Evolutionary conservation across 2,329 filamentous ascomycete genomes (phyloP), one percentile per base, ranked within the genome.

Genomic region (Ciborinia camelliae): DNA sequence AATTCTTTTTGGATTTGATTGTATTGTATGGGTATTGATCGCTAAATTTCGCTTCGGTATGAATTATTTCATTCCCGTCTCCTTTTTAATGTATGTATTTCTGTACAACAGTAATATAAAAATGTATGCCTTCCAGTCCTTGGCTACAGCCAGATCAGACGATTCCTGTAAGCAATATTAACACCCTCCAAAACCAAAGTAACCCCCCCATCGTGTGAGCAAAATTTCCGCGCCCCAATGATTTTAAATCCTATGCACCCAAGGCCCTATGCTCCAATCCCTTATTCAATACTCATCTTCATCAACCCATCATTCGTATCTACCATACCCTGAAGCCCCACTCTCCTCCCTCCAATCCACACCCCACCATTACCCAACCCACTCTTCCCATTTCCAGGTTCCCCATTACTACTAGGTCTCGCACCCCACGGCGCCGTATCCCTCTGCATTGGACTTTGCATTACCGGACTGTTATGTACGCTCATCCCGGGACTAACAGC

Each of bases 261-360:
- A 35, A 2, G 12, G 10, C 26, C 28, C 28, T 28, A 35, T 45
- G 28, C 43, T 15, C 12, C 30, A 23, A 26, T 8, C 10, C 20
- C 32, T 73, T 55, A 97, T 76, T 97, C 93, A 73, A 97, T 97
- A 76, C 91, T 97, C 90, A 98, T 95, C 72, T 94, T 92, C 89
- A 97, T 97, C 69, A 97, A 82, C 1, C 92, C 91, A 76, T 97
- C 94, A 75, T 92, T 92, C n/a, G 94, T 94, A 77, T 97, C 94
- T 23, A 86, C 90, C 93, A 98, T 97, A 1, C 93, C 92, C 77
- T 97, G 93, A 70, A 96, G 83, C 10, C 92, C 92, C 18, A 96
- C 82, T 41, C 91, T 80, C 64, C 74, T 75, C 28, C 69, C 78
- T 79, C 62, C 78, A 76, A 84, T 79, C 32, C 55, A 39, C 2